A percentile compares a stretch with the other conserved stretches of the same genome.
phyloP scores from a whole-genome alignment of 2,329 filamentous ascomycete species.

The Epichloe festucae region DNA sequence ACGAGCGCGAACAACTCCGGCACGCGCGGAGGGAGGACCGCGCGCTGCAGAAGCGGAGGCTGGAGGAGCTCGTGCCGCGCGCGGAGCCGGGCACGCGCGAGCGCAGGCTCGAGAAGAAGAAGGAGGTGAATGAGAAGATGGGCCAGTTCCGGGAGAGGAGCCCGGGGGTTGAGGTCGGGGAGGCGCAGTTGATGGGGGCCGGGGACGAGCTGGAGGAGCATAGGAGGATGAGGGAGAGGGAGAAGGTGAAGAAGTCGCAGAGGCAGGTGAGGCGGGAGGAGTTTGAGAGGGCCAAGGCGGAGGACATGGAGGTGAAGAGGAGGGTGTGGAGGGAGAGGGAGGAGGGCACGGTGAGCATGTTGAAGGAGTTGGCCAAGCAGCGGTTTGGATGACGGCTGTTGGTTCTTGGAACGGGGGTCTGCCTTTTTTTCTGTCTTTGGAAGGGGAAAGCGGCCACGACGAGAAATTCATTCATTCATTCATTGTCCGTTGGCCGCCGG shows the following conservation, averaged over 20 bases:
- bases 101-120: slow-evolving; percentile 74
- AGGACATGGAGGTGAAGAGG: slow-evolving; percentile 68
- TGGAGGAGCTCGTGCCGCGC: slow-evolving; percentile 72
- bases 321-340: slow-evolving; percentile 62
- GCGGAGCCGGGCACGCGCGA: slow-evolving; percentile 75
- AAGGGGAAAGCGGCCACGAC: too few species aligned
- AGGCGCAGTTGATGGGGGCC: slow-evolving; percentile 66
- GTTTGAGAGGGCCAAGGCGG: slow-evolving; percentile 57
- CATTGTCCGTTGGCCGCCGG: too few species aligned
- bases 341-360: slow-evolving; percentile 69
- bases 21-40: slow-evolving; percentile 52
- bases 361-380: slow-evolving; percentile 66
- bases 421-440: too few species aligned
- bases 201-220: slow-evolving; percentile 53
- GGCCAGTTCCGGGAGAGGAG: slow-evolving; percentile 58
- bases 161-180: slow-evolving; percentile 41
- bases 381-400: slow-evolving; percentile 47
- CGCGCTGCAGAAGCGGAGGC: slow-evolving; percentile 51
- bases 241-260: slow-evolving; percentile 68
- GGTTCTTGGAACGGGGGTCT: background rate
- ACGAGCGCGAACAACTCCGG: slow-evolving; percentile 43
- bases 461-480: too few species aligned
- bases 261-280: slow-evolving; percentile 74
- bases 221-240: slow-evolving; percentile 51
- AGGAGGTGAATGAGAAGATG: slow-evolving; percentile 58